Percentiles rank a stretch among this genome's conserved stretches.
Evolutionary conservation across 352 stramenopile species (phyloP).

Genomic region (Pythium rishiriense): DNA sequence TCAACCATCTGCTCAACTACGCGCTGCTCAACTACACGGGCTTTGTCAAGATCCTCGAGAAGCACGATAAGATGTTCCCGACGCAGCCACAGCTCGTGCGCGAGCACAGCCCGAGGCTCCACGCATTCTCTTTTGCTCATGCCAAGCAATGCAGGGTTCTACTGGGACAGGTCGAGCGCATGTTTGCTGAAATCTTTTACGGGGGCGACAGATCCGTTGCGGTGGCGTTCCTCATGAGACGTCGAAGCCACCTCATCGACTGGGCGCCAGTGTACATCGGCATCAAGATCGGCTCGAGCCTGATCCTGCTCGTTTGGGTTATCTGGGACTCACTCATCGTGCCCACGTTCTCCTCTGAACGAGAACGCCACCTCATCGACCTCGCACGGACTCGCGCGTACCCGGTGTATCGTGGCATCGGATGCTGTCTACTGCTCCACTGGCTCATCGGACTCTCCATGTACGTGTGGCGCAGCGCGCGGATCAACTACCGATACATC

Average conservation of each 20-base stretch:
- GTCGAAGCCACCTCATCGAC: conserved; percentile 71
- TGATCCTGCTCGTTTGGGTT: conserved; percentile 91
- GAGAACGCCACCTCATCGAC: conserved; percentile 75
- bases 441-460: conserved; percentile 94
- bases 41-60: conserved; percentile 98
- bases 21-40: conserved; percentile 98
- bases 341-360: conserved; percentile 62
- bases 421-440: conserved; percentile 93
- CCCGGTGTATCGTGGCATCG: conserved; percentile 94
- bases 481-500: conserved; percentile 92
- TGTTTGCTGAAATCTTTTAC: conserved; percentile 78
- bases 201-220: conserved; percentile 71
- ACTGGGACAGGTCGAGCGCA: conserved; percentile 54
- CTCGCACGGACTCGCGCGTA: conserved; percentile 84
- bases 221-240: conserved; percentile 79
- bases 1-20: conserved; percentile 96
- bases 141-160: conserved; percentile 51
- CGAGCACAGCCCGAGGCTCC: conserved; percentile 47
- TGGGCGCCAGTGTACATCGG: conserved; percentile 85
- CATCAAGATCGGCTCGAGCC: conserved; percentile 78
- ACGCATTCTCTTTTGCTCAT: conserved; percentile 63
- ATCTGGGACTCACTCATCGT: conserved; percentile 94
- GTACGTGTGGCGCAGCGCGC: conserved; percentile 85
- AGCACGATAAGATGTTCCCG: conserved; percentile 91
- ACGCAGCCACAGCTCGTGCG: conserved; percentile 38